Conservation (phyloP, 108 stramenopile genomes). For the Asterionellopsis glacialis region DNA sequence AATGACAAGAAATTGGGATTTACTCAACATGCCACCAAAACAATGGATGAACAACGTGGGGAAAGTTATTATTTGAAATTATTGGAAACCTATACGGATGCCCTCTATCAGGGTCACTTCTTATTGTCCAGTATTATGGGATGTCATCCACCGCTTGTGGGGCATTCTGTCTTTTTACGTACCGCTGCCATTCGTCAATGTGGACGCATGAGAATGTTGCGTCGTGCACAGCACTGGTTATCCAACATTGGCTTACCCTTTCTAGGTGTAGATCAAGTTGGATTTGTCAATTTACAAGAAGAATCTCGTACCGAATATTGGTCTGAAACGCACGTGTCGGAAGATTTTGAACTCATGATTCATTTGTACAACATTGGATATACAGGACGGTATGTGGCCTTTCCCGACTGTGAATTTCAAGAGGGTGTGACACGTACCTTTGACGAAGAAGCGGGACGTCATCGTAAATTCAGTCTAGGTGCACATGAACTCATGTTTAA, state of each 20-base stretch:
- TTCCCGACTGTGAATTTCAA: slow-evolving; percentile 11
- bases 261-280: background rate
- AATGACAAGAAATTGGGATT: slow-evolving; percentile 1
- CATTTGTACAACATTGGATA: slow-evolving; percentile 9
- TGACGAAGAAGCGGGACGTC: slow-evolving; percentile 5
- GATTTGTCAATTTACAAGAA: background rate
- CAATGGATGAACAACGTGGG: background rate
- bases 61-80: background rate
- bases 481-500: slow-evolving; percentile 6
- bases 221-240: background rate
- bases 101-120: slow-evolving; percentile 2
- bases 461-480: slow-evolving; percentile 1
- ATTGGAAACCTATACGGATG: slow-evolving; percentile 1
- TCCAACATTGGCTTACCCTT: background rate
- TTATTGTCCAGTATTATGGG: slow-evolving; percentile 5
- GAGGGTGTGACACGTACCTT: slow-evolving; percentile 6
- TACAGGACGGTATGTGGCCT: slow-evolving; percentile 6
- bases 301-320: background rate
- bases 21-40: slow-evolving; percentile 8
- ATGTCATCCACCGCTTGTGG: slow-evolving; percentile 6
- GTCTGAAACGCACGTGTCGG: slow-evolving; percentile 1
- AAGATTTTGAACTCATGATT: slow-evolving; percentile 8
- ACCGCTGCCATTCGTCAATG: slow-evolving; percentile 7
- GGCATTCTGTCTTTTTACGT: background rate
- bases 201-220: slow-evolving; percentile 1